Base-by-base conservation (phyloP, 2,329 filamentous ascomycete species). In the Penicillium sp. region DNA sequence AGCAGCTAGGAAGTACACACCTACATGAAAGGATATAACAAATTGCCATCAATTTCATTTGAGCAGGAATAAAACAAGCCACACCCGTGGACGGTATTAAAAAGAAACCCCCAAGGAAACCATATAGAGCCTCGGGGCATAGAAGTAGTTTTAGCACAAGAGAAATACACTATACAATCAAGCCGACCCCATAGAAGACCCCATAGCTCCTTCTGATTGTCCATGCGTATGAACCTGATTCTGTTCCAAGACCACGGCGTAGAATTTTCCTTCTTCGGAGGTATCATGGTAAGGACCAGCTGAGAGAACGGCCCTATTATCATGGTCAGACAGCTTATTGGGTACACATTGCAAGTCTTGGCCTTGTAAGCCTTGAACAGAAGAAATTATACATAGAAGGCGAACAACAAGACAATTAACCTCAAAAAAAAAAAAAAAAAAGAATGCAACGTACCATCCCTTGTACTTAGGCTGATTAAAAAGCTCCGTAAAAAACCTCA, bases 381-480 rank as follows among this genome's bases (percentile, higher is more conserved):
- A 33, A 33, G 4, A 13, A 14, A 31, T 5, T 13, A 31, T 14
- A 14, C 13, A 31, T 31, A 11, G 14, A 3, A 19, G n/a, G 9
- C 9, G 5, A 50, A 37, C 6, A 49, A 26, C 7, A 8, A 33
- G 29, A 49, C n/a, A 48, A 44, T 4, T 3, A 22, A 21, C 14
- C n/a, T 31, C 16, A 14, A 22, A 22, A 14, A 42, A 22, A 21
- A 42, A 0, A 42, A 22, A 21, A 42, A 1, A 56, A 27, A 26
- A 37, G n/a, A 42, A 47, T 52, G 33, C 27, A 14, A 57, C 52
- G 39, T 62, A 75, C 73, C 73, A 75, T 35, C 72, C 71, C 63
- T 74, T 73, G 63, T 73, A 75, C 57, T 70, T 74, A 2, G 68
- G 68, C 53, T 69, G 65, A 62, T 75, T 75, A 29, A 75, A 75